Evolutionary conservation across 495 filamentous ascomycete genomes (phyloP), one percentile per base, ranked within the genome.

Genomic region (Penicillium canescens): DNA sequence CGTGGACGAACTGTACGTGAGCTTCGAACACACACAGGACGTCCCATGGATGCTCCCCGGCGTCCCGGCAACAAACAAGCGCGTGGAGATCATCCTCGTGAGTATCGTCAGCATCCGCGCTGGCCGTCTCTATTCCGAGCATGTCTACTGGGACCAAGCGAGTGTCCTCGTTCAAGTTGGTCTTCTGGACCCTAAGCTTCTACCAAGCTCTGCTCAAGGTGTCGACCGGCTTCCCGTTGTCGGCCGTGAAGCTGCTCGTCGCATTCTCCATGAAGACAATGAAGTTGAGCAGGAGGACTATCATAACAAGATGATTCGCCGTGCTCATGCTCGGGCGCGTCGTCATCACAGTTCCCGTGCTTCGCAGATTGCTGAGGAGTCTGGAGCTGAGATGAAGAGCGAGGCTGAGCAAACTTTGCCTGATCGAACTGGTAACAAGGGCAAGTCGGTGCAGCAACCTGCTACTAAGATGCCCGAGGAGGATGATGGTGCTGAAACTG

Each of bases 71-170:
- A 96, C 91, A 1, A 72, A 82, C 39, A 82, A 77, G 46, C 70
- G 76, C 31, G 80, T 94, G 3, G 83, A 88, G 49, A 74, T 96
- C 12, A 83, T 89, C 0, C 72, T 95, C 16, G 87, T 91, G 4
- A 84, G 80, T 55, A 85, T 95, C 10, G 87, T 94, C 24, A 86
- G 86, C 52, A 72, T 94, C 44, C 78, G 90, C 12, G 89, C 82
- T 3, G 87, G 87, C 4, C 82, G 83, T 44, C 73, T 96, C 4
- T 91, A 85, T 62, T 85, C 89, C 46, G 91, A 96, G 68, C 87
- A 93, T 59, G 85, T 92, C 14, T 86, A 88, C 57, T 96, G 91
- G 91, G 92, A 96, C 62, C 91, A 96, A 65, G 90, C 87, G 1
- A 86, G 82, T 13, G 86, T 93, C 3, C 70, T 96, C 0, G 79